A percentile compares a stretch with the other conserved stretches of the same genome.
These are phyloP conservation scores for Cordyceps cicadae DNA, from an alignment of 2,329 filamentous ascomycete species.

Conservation along the genomic window DNA sequence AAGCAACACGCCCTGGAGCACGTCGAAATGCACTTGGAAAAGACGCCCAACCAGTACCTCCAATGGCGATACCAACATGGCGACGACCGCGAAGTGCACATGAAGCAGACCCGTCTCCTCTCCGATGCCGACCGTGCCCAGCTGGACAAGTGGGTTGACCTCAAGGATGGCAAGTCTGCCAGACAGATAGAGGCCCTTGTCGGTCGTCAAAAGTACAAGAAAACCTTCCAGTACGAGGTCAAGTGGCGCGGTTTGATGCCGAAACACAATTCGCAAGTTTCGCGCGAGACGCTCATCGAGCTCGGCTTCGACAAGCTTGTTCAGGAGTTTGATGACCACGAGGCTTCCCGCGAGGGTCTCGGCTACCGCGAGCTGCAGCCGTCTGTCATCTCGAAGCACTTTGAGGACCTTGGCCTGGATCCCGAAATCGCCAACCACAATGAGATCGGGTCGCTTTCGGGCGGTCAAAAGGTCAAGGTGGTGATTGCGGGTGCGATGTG, in stretches of 20 bases:
- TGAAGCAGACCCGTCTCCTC: conserved; percentile 93
- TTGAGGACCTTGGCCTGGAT: conserved; percentile 91
- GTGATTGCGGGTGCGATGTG: conserved; percentile 94
- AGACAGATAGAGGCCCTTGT: conserved; percentile 81
- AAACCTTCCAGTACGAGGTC: conserved; percentile 96
- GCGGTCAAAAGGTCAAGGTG: conserved; percentile 98
- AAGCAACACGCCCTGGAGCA: conserved; percentile 98
- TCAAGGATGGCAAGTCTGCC: conserved; percentile 71
- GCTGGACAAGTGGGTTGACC: conserved; percentile 83
- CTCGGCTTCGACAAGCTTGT: conserved; percentile 87
- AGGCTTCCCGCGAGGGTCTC: conserved; percentile 95
- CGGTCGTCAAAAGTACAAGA: conserved; percentile 97
- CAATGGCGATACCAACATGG: conserved; percentile 98
- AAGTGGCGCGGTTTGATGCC: conserved; percentile 88
- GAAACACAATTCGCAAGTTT: conserved; percentile 89
- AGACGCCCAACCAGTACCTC: conserved; percentile 97
- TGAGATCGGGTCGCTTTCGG: conserved; percentile 89
- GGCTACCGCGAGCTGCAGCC: conserved; percentile 91
- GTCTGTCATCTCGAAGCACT: conserved; percentile 93
- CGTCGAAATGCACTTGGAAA: conserved; percentile 98
- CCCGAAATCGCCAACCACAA: conserved; percentile 99
- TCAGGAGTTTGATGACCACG: conserved; percentile 97
- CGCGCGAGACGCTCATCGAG: conserved; percentile 79
- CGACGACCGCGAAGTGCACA: conserved; percentile 90
- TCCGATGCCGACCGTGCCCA: conserved; percentile 79